These are phyloP conservation scores for Neospora caninum DNA, from an alignment of 169 alveolate genomes.

Conservation along the genomic window DNA sequence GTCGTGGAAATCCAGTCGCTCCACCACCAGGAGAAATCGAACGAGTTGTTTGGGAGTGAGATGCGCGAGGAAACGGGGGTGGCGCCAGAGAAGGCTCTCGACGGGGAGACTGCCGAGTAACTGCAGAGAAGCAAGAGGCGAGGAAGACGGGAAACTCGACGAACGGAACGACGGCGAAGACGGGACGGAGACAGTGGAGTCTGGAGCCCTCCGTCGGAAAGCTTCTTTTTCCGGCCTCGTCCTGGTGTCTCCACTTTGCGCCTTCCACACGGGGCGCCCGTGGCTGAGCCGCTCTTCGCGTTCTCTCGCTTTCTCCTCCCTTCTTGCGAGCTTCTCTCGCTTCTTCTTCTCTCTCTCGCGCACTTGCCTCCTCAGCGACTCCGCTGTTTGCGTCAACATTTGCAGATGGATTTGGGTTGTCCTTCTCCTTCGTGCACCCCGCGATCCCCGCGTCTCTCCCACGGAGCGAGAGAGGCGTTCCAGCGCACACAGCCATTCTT, in stretches of 20 bases:
- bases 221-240: background rate
- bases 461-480: background rate
- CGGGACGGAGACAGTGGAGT: background rate
- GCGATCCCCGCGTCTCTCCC: background rate
- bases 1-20: slow-evolving; percentile 10
- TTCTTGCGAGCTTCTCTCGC: background rate
- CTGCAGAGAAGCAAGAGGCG: background rate
- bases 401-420: background rate
- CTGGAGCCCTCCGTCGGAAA: background rate
- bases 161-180: background rate
- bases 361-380: background rate
- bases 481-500: background rate
- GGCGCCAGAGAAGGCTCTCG: background rate
- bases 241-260: background rate
- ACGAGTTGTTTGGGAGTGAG: background rate
- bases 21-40: background rate
- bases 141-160: background rate
- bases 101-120: background rate
- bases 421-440: background rate
- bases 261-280: background rate
- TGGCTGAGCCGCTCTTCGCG: background rate
- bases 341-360: background rate
- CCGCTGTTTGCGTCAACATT: background rate
- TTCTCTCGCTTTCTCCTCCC: background rate
- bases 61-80: background rate